Conservation (phyloP, 2,329 filamentous ascomycete genomes). For the Hymenoscyphus repandus region DNA sequence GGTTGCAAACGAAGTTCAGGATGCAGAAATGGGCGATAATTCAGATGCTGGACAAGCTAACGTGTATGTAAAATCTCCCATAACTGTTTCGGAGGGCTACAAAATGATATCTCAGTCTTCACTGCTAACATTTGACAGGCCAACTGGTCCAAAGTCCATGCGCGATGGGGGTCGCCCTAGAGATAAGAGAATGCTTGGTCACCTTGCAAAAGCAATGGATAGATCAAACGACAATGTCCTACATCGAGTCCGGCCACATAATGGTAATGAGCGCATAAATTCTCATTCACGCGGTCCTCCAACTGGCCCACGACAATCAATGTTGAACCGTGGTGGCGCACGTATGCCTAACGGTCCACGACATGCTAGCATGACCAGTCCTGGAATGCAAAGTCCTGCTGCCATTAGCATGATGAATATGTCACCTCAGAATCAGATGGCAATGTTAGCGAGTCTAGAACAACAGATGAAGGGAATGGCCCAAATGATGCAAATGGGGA, state of each 20-base stretch:
- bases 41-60: constrained; percentile 43
- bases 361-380: constrained; percentile 38
- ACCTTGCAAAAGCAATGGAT: constrained; percentile 79
- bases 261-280: constrained; percentile 75
- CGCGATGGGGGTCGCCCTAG: constrained; percentile 64
- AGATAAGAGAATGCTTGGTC: constrained; percentile 78
- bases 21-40: constrained; percentile 68
- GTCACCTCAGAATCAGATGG: constrained; percentile 65
- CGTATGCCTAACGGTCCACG: constrained; percentile 44
- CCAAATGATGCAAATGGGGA: constrained; percentile 44
- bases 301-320: constrained; percentile 60
- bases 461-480: constrained; percentile 85
- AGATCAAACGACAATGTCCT: constrained; percentile 68
- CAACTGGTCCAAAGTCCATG: constrained; percentile 94
- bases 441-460: constrained; percentile 72
- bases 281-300: constrained; percentile 66
- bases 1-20: constrained; percentile 42
- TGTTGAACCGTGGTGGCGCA: constrained; percentile 30
- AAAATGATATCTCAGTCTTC: constrained; percentile 10
- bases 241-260: constrained; percentile 70
- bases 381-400: constrained; percentile 36
- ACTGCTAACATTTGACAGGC: constrained; percentile 55
- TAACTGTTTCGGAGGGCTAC: constrained; percentile 10
- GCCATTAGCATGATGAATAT: constrained; percentile 45
- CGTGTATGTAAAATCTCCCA: constrained; percentile 44